Percentiles rank a stretch among this genome's conserved stretches.
Conservation (phyloP, 2,329 filamentous ascomycete species). For the Ploettnerulaceae sp. region DNA sequence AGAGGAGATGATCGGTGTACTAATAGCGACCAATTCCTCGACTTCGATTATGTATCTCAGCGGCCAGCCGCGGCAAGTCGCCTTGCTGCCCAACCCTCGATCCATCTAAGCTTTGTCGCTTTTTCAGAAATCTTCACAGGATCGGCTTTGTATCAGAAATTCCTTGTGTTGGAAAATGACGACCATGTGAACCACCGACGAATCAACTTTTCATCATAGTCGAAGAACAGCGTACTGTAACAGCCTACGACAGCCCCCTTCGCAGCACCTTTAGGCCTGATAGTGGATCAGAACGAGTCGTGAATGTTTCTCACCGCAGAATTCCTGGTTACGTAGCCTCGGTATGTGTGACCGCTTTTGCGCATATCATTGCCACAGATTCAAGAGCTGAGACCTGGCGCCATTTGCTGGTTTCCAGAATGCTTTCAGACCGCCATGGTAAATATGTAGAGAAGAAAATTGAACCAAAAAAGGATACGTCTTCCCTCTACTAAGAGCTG, state of each 20-base stretch:
- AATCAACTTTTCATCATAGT: no score
- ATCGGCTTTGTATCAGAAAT: no score
- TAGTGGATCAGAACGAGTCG: not conserved
- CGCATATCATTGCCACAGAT: conserved; percentile 3
- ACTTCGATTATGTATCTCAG: no score
- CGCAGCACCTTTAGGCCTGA: not conserved
- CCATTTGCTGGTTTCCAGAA: no score
- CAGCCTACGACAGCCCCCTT: not conserved
- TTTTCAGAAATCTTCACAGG: not conserved
- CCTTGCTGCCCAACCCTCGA: not conserved
- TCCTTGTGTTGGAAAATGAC: not conserved
- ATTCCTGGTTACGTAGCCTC: not conserved
- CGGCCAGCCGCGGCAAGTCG: no score
- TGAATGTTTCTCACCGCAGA: conserved; percentile 7
- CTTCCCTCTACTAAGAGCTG: no score
- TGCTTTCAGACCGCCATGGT: not conserved
- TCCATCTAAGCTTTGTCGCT: not conserved
- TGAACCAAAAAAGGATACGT: no score
- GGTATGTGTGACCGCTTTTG: conserved; percentile 12
- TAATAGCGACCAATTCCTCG: not conserved
- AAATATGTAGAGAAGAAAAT: not conserved
- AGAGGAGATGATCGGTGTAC: not conserved
- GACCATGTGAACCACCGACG: no score
- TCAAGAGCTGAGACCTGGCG: conserved; percentile 6
- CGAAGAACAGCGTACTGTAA: not conserved